Evolutionary conservation across 495 filamentous ascomycete species (phyloP), one percentile per base, ranked within the genome.

Genomic region (Tuber brumale): DNA sequence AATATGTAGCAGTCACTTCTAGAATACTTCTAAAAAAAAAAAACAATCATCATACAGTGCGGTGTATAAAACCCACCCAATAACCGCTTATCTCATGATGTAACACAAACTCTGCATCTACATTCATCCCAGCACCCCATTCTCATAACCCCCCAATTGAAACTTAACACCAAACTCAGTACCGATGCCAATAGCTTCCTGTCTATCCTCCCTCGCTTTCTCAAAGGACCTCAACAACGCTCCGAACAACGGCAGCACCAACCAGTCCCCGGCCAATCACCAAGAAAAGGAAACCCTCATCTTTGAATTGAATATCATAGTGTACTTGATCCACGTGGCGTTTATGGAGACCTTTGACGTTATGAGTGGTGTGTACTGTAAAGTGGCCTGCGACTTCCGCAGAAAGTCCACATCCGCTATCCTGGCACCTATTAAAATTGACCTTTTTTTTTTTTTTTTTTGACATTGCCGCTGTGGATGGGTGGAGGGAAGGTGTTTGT

Each of bases 341-440:
- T 89, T 88, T 57, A 86, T 71, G 12, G 84, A 87, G 0, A 82
- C 86, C 77, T 89, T 89, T 75, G 80, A 82, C 44, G 82, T 80
- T 6, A 84, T 75, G 75, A 88, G 88, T 23, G 82, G 45, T 21
- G 82, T 69, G 23, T 42, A 71, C 10, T 41, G 6, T 6, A 6
- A 41, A 74, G 31, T 1, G 82, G 79, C 43, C 87, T 6, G 82
- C 79, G 45, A 71, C 6, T 84, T 79, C 31, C 84, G 80, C 70
- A 83, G 83, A 6, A 87, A 69, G 70, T 89, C 86, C 27, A 88
- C 41, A 75, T 88, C 88, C 0, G 83, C 87, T 39, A 83, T 41
- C 42, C 87, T 89, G 18, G 79, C 85, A 16, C 87, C 87, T 42
- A n/a, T n/a, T n/a, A n/a, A n/a, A n/a, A n/a, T n/a, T n/a, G n/a